A percentile compares a stretch with the other conserved stretches of the same genome.
These are phyloP conservation scores for Tulasnella sp. DNA, from an alignment of 768 basidiomycete species.

Conservation along the genomic window DNA sequence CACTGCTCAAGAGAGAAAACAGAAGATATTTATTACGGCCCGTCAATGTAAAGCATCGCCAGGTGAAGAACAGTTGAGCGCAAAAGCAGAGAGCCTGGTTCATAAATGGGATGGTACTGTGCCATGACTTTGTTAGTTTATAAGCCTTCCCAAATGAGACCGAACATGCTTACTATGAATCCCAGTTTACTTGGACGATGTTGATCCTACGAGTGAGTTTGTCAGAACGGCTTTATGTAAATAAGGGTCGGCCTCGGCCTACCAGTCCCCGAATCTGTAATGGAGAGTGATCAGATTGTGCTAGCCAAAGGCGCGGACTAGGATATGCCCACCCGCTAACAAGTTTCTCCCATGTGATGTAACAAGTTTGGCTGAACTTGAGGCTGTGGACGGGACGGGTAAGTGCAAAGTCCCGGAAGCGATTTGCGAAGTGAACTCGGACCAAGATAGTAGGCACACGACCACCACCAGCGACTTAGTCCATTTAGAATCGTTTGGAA, in stretches of 20 bases:
- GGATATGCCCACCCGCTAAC: not conserved
- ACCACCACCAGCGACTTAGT: not conserved
- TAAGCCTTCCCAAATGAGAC: not conserved
- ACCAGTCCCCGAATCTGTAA: conserved; percentile 17
- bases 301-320: not conserved
- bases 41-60: conserved; percentile 3
- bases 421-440: not conserved
- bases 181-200: not conserved
- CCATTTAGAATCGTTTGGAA: not conserved
- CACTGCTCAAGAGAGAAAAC: not conserved
- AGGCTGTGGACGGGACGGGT: not conserved
- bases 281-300: not conserved
- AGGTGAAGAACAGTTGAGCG: conserved; percentile 9
- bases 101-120: not conserved
- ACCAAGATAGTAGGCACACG: conserved; percentile 6
- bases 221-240: not conserved
- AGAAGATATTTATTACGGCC: not conserved
- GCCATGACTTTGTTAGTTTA: not conserved
- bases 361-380: conserved; percentile 1
- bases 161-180: not conserved
- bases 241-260: not conserved
- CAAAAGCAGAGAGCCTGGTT: not conserved
- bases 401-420: not conserved
- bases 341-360: conserved; percentile 1
- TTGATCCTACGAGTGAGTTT: not conserved